A percentile compares a stretch with the other conserved stretches of the same genome.
Evolutionary conservation across 2,329 filamentous ascomycete genomes (phyloP).

Genomic region (Penicillium sumatraense): DNA sequence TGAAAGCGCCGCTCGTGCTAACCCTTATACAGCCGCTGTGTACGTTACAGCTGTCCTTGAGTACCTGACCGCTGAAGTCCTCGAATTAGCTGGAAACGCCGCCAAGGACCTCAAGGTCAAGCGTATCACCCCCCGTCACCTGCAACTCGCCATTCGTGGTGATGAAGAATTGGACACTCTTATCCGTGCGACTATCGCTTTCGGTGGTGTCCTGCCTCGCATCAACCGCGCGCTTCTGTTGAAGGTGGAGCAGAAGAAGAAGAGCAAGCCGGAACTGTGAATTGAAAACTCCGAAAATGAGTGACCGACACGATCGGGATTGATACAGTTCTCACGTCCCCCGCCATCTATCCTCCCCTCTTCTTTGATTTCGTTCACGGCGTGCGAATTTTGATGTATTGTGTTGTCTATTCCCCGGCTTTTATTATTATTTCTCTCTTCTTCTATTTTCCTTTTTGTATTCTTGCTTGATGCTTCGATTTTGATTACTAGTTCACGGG

Average conservation of each 20-base stretch:
- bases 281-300: constrained; percentile 4
- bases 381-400: constrained; percentile 32
- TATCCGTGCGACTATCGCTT: constrained; percentile 96
- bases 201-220: constrained; percentile 96
- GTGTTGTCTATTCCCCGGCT: constrained; percentile 32
- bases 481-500: constrained; percentile 37
- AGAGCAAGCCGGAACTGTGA: constrained; percentile 61
- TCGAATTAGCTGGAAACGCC: constrained; percentile 96
- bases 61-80: constrained; percentile 96
- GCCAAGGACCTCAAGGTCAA: constrained; percentile 99
- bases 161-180: constrained; percentile 98
- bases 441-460: constrained; percentile 14
- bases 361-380: constrained; percentile 26
- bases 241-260: constrained; percentile 98
- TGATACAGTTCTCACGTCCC: background rate
- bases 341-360: background rate
- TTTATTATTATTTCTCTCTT: too few relatives aligned
- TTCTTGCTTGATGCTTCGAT: constrained; percentile 22
- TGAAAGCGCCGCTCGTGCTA: constrained; percentile 12
- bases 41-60: constrained; percentile 98
- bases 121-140: constrained; percentile 96
- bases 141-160: constrained; percentile 96
- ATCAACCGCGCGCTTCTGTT: constrained; percentile 96
- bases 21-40: constrained; percentile 70
- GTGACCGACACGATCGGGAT: constrained; percentile 26